Conservation (phyloP, 2,329 filamentous ascomycete species). For the Fusarium stilboides region DNA sequence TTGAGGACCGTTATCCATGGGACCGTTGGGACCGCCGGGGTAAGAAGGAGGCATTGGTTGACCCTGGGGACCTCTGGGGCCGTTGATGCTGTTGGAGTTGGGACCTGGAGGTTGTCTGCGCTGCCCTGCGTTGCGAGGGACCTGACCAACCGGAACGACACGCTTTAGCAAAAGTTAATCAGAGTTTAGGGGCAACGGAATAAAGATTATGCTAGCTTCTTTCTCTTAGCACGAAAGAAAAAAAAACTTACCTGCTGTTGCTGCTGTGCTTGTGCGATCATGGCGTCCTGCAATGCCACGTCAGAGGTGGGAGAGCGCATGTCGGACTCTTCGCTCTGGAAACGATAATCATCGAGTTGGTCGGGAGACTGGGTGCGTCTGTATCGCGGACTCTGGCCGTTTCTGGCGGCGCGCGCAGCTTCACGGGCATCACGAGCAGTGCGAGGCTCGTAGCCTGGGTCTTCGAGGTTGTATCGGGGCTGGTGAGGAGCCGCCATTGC, state of each 20-base stretch:
- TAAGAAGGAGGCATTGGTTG: conserved; percentile 44
- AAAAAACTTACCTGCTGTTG: conserved; percentile 45
- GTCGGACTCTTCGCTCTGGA: conserved; percentile 44
- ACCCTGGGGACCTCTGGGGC: conserved; percentile 24
- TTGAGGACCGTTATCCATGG: conserved; percentile 41
- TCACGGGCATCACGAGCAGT: conserved; percentile 48
- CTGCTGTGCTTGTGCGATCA: conserved; percentile 50
- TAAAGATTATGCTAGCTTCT: conserved; percentile 25
- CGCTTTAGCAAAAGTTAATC: conserved; percentile 44
- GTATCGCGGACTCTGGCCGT: conserved; percentile 46
- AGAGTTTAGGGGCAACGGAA: conserved; percentile 12
- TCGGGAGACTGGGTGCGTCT: conserved; percentile 48
- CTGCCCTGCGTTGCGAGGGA: conserved; percentile 39
- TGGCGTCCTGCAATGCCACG: conserved; percentile 50
- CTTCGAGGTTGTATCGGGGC: conserved; percentile 39
- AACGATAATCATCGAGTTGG: conserved; percentile 45
- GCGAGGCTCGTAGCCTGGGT: conserved; percentile 42
- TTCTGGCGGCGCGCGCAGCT: conserved; percentile 44
- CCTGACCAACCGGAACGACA: conserved; percentile 48
- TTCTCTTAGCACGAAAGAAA: conserved; percentile 3
- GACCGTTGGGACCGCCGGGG: conserved; percentile 2
- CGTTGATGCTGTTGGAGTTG: conserved; percentile 29
- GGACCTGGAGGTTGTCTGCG: conserved; percentile 40
- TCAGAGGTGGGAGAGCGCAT: conserved; percentile 49
- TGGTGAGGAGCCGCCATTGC: conserved; percentile 40